Percentiles rank a stretch among this genome's conserved stretches.
phyloP scores from a whole-genome alignment of 768 basidiomycete species.

The Cystoderma amianthinum region DNA sequence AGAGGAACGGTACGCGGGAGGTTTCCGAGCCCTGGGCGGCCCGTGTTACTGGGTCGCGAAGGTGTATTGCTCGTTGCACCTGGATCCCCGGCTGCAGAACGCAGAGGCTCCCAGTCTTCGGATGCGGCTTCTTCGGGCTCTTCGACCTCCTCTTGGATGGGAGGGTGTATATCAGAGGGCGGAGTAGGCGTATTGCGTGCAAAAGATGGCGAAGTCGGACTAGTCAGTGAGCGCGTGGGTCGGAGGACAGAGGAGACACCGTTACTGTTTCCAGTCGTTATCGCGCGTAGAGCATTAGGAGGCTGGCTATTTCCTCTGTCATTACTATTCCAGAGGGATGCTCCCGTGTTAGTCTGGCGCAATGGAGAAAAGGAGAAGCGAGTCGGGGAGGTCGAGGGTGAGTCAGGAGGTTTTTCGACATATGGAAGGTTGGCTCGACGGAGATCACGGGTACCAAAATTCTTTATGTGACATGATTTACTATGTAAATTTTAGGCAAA shows the following conservation, averaged over 20 bases:
- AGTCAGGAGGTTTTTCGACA: constrained; percentile 21
- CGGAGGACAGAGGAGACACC: constrained; percentile 11
- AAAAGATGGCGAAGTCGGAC: constrained; percentile 25
- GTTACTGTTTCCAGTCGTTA: constrained; percentile 9
- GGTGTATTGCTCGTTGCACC: background rate
- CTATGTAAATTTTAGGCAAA: constrained; percentile 27
- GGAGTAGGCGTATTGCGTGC: constrained; percentile 9
- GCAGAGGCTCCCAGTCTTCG: background rate
- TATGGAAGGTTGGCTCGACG: constrained; percentile 66
- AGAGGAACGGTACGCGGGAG: constrained; percentile 53
- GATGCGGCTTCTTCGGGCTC: constrained; percentile 10
- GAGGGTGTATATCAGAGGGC: background rate
- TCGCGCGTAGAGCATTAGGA: constrained; percentile 5
- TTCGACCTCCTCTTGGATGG: constrained; percentile 12
- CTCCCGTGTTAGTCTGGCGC: constrained; percentile 6
- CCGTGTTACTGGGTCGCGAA: constrained; percentile 29
- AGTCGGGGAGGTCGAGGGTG: constrained; percentile 20
- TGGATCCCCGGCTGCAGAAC: background rate
- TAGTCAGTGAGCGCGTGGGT: constrained; percentile 20
- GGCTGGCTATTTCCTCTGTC: background rate
- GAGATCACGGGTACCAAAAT: constrained; percentile 71
- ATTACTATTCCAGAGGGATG: background rate
- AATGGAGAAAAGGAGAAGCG: constrained; percentile 19
- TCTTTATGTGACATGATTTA: constrained; percentile 76
- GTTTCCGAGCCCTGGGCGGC: constrained; percentile 34